These are phyloP conservation scores for Entomortierella lignicola DNA, from an alignment of 192 early-diverging fungal species.

Conservation along the genomic window DNA sequence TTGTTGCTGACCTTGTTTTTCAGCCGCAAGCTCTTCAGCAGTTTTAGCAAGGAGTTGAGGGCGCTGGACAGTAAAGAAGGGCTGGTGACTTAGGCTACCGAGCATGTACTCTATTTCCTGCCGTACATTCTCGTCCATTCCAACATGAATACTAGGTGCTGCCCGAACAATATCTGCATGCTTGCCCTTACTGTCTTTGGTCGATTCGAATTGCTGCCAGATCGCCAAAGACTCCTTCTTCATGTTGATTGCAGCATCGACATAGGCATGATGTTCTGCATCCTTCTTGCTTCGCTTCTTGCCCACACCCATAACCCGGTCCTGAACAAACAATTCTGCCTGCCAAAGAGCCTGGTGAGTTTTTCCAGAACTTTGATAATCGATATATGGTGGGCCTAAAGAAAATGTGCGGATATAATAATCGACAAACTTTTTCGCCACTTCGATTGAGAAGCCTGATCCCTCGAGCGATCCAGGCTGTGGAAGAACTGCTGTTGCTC, in stretches of 20 bases:
- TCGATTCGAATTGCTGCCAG: conserved; percentile 55
- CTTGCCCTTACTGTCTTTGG: conserved; percentile 48
- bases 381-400: conserved; percentile 49
- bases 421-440: conserved; percentile 55
- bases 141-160: conserved; percentile 45
- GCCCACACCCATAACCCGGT: conserved; percentile 38
- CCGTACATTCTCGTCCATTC: conserved; percentile 43
- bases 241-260: conserved; percentile 54
- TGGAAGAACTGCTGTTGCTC: conserved; percentile 30
- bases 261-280: conserved; percentile 47
- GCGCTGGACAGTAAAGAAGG: conserved; percentile 40
- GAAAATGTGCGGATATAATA: conserved; percentile 51
- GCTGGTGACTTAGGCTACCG: conserved; percentile 27
- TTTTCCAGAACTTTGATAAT: conserved; percentile 45
- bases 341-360: conserved; percentile 52
- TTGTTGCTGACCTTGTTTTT: conserved; percentile 12
- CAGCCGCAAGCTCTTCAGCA: background rate
- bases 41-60: conserved; percentile 24
- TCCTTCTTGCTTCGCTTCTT: conserved; percentile 56
- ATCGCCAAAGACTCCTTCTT: conserved; percentile 45
- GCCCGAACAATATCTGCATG: conserved; percentile 40
- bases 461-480: conserved; percentile 44
- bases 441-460: conserved; percentile 36
- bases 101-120: conserved; percentile 47
- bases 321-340: conserved; percentile 49